These are phyloP conservation scores for Fusarium guadeloupense DNA, from an alignment of 2,329 filamentous ascomycete species.

Conservation along the genomic window DNA sequence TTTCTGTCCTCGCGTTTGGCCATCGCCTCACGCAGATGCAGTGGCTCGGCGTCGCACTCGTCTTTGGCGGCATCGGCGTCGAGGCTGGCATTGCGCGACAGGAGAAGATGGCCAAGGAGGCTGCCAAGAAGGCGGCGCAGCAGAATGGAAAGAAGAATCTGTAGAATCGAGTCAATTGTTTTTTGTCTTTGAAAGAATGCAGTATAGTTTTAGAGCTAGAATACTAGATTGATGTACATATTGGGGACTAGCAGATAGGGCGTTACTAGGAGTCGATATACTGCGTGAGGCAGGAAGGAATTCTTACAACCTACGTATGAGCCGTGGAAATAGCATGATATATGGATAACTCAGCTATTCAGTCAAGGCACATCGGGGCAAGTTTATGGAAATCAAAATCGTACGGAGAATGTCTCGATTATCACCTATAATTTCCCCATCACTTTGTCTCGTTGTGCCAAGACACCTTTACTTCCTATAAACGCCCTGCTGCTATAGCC, in stretches of 20 bases:
- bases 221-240: not conserved
- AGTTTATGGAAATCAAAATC: not conserved
- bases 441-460: slow-evolving; percentile 17
- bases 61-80: slow-evolving; percentile 94
- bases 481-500: slow-evolving; percentile 39
- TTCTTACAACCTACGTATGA: no score
- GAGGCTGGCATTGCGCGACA: slow-evolving; percentile 82
- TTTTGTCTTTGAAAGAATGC: not conserved
- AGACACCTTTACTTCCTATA: slow-evolving; percentile 32
- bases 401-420: slow-evolving; percentile 20
- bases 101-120: slow-evolving; percentile 85
- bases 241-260: not conserved
- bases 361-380: no score
- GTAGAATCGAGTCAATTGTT: slow-evolving; percentile 5
- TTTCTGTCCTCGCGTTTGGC: slow-evolving; percentile 94
- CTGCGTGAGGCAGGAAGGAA: no score
- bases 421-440: slow-evolving; percentile 21
- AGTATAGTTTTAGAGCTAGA: not conserved
- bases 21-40: slow-evolving; percentile 88
- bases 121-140: slow-evolving; percentile 58
- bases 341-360: no score
- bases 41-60: slow-evolving; percentile 89
- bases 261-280: not conserved
- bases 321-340: no score
- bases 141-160: slow-evolving; percentile 47